Evolutionary conservation across 208 protist species (phyloP), one percentile per base, ranked within the genome.

Genomic region (Angomonas ambiguus): DNA sequence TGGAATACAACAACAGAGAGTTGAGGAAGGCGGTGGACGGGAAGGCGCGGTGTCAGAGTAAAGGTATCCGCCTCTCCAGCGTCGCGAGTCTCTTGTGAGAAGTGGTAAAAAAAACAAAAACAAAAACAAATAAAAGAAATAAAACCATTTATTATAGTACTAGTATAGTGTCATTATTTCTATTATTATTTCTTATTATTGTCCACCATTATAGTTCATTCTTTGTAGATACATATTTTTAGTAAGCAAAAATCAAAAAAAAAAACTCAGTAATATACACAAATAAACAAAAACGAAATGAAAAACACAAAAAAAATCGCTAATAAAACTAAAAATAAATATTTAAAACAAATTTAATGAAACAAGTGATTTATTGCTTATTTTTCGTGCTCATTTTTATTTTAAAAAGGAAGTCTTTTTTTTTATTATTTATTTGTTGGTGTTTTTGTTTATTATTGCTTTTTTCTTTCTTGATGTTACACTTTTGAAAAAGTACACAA

Each of bases 1-100:
- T 51, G 30, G 57, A 33, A 24, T 42, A 67, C 22, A 51, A 67
- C 30, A 67, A 67, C 45, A 41, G 45, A 25, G 62, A 67, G 11
- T 32, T 67, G 30, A 41, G 62, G 28, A 42, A 51, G 16, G 27
- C 62, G 48, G 27, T 67, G 24, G 62, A 67, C 18, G 33, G 38
- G 16, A 45, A 8, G 38, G 38, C 11, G 38, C 38, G 11, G 16
- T 8, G 49, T 56, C n/a, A 56, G 13, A 56, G n/a, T 56, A 56
- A 56, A 27, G 24, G 49, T 22, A 27, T 56, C 25, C 16, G 10
- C 8, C 38, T 45, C n/a, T 30, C n/a, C 25, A 56, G 24, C 49
- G n/a, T 18, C 25, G 49, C 49, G 5, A 56, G 49, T 24, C 25
- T 56, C 8, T 56, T 56, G 49, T 24, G n/a, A 8, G 13, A 33